These are phyloP conservation scores for Lecanosticta acicola DNA, from an alignment of 2,329 filamentous ascomycete genomes.

Conservation along the genomic window DNA sequence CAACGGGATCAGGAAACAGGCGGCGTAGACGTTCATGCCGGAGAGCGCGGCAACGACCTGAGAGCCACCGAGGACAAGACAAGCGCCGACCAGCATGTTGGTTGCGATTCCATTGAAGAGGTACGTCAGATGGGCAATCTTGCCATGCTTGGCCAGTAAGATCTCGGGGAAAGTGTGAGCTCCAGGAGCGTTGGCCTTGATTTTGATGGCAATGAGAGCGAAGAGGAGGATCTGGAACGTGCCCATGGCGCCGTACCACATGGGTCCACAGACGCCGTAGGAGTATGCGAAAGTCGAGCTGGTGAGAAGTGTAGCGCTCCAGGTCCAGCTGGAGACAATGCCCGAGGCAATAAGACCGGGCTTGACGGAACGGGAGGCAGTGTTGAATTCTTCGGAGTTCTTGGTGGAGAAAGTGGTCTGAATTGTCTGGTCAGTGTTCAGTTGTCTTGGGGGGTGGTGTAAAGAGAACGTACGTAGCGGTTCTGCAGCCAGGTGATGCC, in stretches of 20 bases:
- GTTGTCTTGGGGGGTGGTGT: conserved; percentile 47
- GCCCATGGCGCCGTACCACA: conserved; percentile 42
- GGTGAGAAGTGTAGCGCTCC: conserved; percentile 40
- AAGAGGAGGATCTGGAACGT: conserved; percentile 44
- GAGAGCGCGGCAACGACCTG: conserved; percentile 41
- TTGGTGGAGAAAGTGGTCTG: conserved; percentile 25
- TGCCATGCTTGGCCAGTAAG: conserved; percentile 36
- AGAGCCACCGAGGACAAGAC: conserved; percentile 42
- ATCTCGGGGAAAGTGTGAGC: conserved; percentile 41
- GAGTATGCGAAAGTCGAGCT: conserved; percentile 33
- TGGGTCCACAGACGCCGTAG: conserved; percentile 35
- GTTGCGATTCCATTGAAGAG: conserved; percentile 39
- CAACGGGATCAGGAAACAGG: conserved; percentile 40
- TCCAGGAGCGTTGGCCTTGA: conserved; percentile 39
- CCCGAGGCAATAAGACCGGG: conserved; percentile 80
- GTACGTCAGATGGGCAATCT: conserved; percentile 25
- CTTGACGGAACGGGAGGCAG: conserved; percentile 79
- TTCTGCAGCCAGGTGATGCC: conserved; percentile 31
- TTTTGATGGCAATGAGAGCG: conserved; percentile 40
- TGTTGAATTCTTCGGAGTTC: conserved; percentile 72
- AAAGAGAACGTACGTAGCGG: conserved; percentile 61
- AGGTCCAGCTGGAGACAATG: conserved; percentile 79
- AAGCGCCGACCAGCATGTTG: conserved; percentile 41
- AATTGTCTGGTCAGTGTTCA: background rate
- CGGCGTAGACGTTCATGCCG: conserved; percentile 43